Evolutionary conservation across 768 basidiomycete species (phyloP), one percentile per base, ranked within the genome.

Genomic region (Cytidiella melzeri): DNA sequence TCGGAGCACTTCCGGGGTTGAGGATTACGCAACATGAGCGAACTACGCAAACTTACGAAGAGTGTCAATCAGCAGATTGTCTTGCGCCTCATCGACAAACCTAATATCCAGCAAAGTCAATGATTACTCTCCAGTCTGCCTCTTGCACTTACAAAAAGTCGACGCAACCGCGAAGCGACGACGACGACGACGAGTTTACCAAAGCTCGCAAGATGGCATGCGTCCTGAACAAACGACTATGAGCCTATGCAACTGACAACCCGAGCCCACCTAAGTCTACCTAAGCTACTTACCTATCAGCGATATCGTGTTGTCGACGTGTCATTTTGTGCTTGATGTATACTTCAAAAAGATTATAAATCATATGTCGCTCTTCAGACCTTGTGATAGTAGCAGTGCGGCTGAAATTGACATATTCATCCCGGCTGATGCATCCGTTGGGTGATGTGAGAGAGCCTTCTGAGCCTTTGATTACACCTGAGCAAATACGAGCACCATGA

Each of bases 21-120:
- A 27, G 6, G 42, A 43, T 21, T 24, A 13, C 38, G 26, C 5
- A 50, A 34, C 15, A 15, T 21, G 38, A 41, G 10, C 36, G 18
- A 25, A 12, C 20, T 34, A 34, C n/a, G 12, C 3, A 18, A 27
- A 57, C 74, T 23, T 61, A 85, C 85, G 57, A 15, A 77, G 67
- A 1, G 77, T 69, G 58, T 87, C 83, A 21, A 86, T 76, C 10
- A 88, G 66, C 0, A 87, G 65, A 55, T 84, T 83, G 55, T 87
- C 86, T 57, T 66, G 64, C 1, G 76, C 80, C 64, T 89, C 86
- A 44, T 88, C 86, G 1, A 88, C 73, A 55, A 86, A 87, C 21
- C 85, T 84, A 30, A 30, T 12, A 4, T 10, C 10, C 28, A 21
- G n/a, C 11, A 51, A 12, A 30, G 21, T 39, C 20, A 20, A 27